Percentiles rank a stretch among this genome's conserved stretches.
Evolutionary conservation across 371 early-diverging fungal genomes (phyloP).

Genomic region (Dentiscutata heterogama): DNA sequence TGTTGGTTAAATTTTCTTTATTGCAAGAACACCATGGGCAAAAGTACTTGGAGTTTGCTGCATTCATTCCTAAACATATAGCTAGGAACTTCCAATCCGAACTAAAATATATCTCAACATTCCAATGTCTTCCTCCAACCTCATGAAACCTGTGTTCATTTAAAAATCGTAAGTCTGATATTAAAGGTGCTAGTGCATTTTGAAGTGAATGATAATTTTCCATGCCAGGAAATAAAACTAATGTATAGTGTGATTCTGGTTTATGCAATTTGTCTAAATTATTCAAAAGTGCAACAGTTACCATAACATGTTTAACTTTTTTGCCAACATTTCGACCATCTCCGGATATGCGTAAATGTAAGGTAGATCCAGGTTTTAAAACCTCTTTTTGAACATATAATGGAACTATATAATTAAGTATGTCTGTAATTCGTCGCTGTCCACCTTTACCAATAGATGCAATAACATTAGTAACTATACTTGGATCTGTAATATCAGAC

Average conservation of each 20-base stretch:
- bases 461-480: neutral
- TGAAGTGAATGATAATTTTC: constrained; percentile 17
- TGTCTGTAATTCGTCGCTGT: neutral
- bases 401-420: constrained; percentile 1
- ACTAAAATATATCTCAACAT: neutral
- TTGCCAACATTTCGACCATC: neutral
- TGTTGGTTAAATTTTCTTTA: neutral
- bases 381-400: neutral
- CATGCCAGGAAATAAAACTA: neutral
- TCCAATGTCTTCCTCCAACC: neutral
- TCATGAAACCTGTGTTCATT: neutral
- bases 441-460: constrained; percentile 6
- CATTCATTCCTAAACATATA: constrained; percentile 3
- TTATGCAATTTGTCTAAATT: neutral
- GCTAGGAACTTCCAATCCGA: constrained; percentile 4
- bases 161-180: neutral
- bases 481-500: neutral
- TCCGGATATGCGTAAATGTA: neutral
- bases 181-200: neutral
- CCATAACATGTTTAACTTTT: constrained; percentile 23
- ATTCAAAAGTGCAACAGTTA: constrained; percentile 4
- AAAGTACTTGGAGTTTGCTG: constrained; percentile 8
- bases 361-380: neutral
- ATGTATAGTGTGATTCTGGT: constrained; percentile 1
- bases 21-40: neutral